phyloP scores from a whole-genome alignment of 495 filamentous ascomycete genomes.

The Trichoderma reesei region DNA sequence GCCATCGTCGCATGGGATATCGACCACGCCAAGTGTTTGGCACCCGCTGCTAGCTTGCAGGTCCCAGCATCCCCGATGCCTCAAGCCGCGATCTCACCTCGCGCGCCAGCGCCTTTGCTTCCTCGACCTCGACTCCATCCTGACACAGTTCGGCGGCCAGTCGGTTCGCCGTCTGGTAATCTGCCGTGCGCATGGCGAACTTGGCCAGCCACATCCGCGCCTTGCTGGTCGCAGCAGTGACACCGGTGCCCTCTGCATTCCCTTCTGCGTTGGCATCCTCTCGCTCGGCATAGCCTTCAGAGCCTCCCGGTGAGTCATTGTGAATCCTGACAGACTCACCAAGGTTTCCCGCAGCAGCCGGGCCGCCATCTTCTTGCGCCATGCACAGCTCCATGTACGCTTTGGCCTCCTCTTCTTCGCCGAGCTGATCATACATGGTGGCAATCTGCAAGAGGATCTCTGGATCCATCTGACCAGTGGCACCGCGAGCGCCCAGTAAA shows the following conservation, averaged over 20 bases:
- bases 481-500: conserved; percentile 22
- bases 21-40: not conserved
- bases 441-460: conserved; percentile 87
- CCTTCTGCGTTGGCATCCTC: conserved; percentile 29
- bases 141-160: conserved; percentile 85
- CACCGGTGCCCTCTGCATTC: conserved; percentile 52
- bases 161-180: conserved; percentile 65
- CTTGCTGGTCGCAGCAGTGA: conserved; percentile 80
- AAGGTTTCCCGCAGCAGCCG: conserved; percentile 28
- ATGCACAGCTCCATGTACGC: conserved; percentile 92
- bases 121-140: conserved; percentile 95
- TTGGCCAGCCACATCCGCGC: conserved; percentile 90
- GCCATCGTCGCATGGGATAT: too few relatives aligned
- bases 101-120: conserved; percentile 89
- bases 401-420: conserved; percentile 66
- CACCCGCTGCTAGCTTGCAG: not conserved
- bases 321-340: conserved; percentile 40
- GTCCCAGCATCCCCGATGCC: conserved; percentile 26
- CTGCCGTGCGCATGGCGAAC: conserved; percentile 63
- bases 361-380: conserved; percentile 67
- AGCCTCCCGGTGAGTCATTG: conserved; percentile 38
- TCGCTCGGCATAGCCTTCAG: conserved; percentile 34
- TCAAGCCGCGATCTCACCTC: conserved; percentile 80
- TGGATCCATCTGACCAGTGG: conserved; percentile 65
- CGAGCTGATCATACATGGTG: conserved; percentile 70